phyloP scores from a whole-genome alignment of 331 rosid genomes.

The Ulmus americana region DNA sequence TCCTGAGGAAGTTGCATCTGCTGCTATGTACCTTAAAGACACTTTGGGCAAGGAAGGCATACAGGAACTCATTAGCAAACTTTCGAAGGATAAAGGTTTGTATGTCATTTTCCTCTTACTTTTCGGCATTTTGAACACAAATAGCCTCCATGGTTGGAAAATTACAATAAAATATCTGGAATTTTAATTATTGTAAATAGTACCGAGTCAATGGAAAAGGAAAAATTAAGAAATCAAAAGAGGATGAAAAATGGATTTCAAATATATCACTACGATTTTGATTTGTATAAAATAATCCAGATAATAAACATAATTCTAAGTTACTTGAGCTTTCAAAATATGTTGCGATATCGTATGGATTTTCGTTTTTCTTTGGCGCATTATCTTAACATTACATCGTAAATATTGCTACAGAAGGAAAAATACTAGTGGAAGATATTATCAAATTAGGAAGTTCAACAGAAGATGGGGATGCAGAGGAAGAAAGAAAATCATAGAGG shows the following conservation, averaged over 20 bases:
- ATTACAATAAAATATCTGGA: too few species aligned
- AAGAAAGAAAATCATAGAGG: slow-evolving; percentile 36
- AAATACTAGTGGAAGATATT: slow-evolving; percentile 90
- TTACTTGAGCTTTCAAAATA: background rate
- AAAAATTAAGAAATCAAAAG: background rate
- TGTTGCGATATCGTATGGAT: background rate
- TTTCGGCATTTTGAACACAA: background rate
- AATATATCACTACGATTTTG: background rate
- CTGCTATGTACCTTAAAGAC: slow-evolving; percentile 78
- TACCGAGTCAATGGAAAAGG: too few species aligned
- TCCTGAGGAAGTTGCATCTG: slow-evolving; percentile 92
- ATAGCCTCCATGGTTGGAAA: background rate
- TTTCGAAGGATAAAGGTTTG: slow-evolving; percentile 82
- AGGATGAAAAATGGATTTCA: background rate
- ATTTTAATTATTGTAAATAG: too few species aligned
- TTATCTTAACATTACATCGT: background rate
- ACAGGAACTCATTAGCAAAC: slow-evolving; percentile 78
- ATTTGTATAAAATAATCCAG: background rate
- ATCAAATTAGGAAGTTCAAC: slow-evolving; percentile 72
- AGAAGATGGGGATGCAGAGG: slow-evolving; percentile 56
- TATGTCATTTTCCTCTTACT: background rate
- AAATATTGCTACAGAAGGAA: slow-evolving; percentile 58
- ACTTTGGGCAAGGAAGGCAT: slow-evolving; percentile 88
- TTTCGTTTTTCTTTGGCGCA: background rate
- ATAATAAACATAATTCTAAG: background rate